Percentiles rank a stretch among this genome's conserved stretches.
These are phyloP conservation scores for Waitea zeae DNA, from an alignment of 1,284 basidiomycete genomes.

Conservation along the genomic window DNA sequence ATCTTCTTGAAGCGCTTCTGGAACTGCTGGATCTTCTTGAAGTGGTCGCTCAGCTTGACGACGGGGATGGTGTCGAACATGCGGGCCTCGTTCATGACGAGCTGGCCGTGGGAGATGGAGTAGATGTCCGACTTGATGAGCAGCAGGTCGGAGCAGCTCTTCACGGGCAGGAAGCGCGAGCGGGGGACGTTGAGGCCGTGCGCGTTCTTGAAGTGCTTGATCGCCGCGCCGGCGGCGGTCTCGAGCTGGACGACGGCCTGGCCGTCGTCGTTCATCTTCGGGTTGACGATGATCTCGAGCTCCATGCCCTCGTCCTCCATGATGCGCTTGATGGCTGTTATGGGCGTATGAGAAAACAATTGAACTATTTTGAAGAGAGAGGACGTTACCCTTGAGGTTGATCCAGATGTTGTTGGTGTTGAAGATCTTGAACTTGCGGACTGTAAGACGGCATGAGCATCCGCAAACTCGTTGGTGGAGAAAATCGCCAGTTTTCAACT, in stretches of 20 bases:
- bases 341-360: slow-evolving; percentile 16
- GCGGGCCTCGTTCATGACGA: slow-evolving; percentile 78
- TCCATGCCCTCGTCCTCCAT: slow-evolving; percentile 90
- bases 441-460: slow-evolving; percentile 9
- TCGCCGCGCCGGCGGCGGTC: slow-evolving; percentile 94
- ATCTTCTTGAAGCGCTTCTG: slow-evolving; percentile 97
- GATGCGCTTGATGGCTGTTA: slow-evolving; percentile 88
- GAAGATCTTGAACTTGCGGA: slow-evolving; percentile 92
- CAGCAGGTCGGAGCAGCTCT: slow-evolving; percentile 81
- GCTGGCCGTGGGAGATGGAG: slow-evolving; percentile 85
- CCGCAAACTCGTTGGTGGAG: not conserved
- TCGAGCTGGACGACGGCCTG: slow-evolving; percentile 91
- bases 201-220: slow-evolving; percentile 92
- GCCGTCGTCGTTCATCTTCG: slow-evolving; percentile 78
- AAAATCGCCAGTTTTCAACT: slow-evolving; percentile 12
- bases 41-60: slow-evolving; percentile 92
- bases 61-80: slow-evolving; percentile 95
- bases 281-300: slow-evolving; percentile 89
- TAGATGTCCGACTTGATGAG: slow-evolving; percentile 97
- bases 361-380: too few species aligned
- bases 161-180: slow-evolving; percentile 93
- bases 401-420: slow-evolving; percentile 99
- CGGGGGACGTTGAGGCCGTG: slow-evolving; percentile 98
- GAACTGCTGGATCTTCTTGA: slow-evolving; percentile 92
- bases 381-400: slow-evolving; percentile 79